Percentiles rank a stretch among this genome's conserved stretches.
Evolutionary conservation across 805 yeast genomes (phyloP).

Genomic region (Candida ficus): DNA sequence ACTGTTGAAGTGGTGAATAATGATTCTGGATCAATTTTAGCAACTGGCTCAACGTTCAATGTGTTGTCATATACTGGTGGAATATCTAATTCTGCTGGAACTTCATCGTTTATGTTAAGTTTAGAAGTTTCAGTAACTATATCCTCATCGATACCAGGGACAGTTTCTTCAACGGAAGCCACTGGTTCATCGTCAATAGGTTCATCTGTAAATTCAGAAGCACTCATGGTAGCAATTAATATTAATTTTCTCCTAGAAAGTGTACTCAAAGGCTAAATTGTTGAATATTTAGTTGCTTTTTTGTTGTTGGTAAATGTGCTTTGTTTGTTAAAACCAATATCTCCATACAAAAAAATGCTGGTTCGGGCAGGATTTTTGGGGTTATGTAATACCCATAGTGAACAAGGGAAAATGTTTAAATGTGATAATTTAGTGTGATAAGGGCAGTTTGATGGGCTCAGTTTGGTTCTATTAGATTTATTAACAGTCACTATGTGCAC

Average conservation of each 20-base stretch:
- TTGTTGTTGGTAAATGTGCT: too few relatives aligned
- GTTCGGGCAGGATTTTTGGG: neutral
- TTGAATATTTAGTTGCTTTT: too few relatives aligned
- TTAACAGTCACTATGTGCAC: too few relatives aligned
- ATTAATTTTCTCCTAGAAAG: too few relatives aligned
- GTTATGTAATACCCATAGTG: too few relatives aligned
- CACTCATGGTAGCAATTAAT: too few relatives aligned
- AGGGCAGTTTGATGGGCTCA: too few relatives aligned
- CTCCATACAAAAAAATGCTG: slow-evolving; percentile 2
- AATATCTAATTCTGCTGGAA: too few relatives aligned
- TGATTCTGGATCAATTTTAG: slow-evolving; percentile 2
- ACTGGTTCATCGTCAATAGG: slow-evolving; percentile 14
- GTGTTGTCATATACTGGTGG: neutral
- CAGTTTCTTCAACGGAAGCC: neutral
- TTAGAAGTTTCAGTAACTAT: neutral
- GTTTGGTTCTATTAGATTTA: too few relatives aligned
- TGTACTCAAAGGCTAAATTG: too few relatives aligned
- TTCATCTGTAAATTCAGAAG: slow-evolving; percentile 19
- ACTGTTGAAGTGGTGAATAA: slow-evolving; percentile 38
- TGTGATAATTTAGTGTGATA: too few relatives aligned
- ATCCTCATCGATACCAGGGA: neutral
- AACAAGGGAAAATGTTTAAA: too few relatives aligned
- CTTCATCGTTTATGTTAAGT: neutral
- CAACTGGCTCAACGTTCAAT: neutral
- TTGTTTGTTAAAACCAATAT: slow-evolving; percentile 8